Evolutionary conservation across 2,329 filamentous ascomycete species (phyloP).

Genomic region (Neurospora sp.): DNA sequence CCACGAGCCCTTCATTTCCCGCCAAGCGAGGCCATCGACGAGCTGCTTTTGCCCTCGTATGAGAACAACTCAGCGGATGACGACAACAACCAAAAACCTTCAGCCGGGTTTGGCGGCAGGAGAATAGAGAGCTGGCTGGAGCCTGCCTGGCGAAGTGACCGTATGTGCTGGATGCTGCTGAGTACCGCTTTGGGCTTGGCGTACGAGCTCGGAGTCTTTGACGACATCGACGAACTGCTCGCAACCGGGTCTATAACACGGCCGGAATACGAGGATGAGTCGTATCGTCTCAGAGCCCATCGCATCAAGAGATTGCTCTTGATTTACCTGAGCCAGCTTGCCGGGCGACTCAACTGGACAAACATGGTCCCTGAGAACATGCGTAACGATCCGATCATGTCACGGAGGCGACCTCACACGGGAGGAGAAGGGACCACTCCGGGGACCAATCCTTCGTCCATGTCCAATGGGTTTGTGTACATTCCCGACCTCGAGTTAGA

Average conservation of each 20-base stretch:
- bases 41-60: conserved; percentile 54
- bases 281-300: conserved; percentile 64
- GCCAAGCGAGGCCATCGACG: conserved; percentile 63
- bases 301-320: conserved; percentile 80
- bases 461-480: conserved; percentile 52
- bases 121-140: conserved; percentile 94
- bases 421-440: conserved; percentile 47
- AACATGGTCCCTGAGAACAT: conserved; percentile 77
- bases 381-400: conserved; percentile 47
- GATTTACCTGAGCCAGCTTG: conserved; percentile 89
- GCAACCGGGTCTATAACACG: conserved; percentile 48
- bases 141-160: conserved; percentile 86
- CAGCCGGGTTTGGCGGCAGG: conserved; percentile 63
- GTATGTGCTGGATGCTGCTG: conserved; percentile 96
- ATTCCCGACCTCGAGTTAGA: conserved; percentile 57
- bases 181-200: conserved; percentile 83
- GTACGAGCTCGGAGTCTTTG: conserved; percentile 92
- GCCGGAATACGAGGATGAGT: conserved; percentile 62
- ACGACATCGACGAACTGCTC: conserved; percentile 67
- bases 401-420: conserved; percentile 38
- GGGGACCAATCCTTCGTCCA: conserved; percentile 45
- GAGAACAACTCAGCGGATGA: conserved; percentile 35
- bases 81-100: conserved; percentile 30
- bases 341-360: conserved; percentile 81
- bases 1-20: conserved; percentile 91